Evolutionary conservation across 2,329 filamentous ascomycete species (phyloP).

Genomic region (Alternaria ventricosa): DNA sequence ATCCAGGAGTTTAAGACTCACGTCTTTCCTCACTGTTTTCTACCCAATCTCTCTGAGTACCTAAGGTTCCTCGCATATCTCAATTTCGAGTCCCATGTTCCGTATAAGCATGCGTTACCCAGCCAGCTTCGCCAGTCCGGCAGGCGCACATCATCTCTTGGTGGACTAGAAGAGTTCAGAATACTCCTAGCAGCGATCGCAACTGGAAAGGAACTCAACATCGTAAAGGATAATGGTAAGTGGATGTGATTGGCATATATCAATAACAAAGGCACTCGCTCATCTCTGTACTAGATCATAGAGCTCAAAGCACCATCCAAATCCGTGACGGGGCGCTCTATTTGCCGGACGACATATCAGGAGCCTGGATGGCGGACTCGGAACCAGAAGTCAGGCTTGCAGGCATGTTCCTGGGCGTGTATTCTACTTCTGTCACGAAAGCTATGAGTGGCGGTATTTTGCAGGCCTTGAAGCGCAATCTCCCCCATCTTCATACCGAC

Average conservation of each 20-base stretch:
- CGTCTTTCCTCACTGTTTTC: conserved; percentile 57
- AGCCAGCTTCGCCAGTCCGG: conserved; percentile 13
- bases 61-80: conserved; percentile 49
- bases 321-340: conserved; percentile 51
- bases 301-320: conserved; percentile 29
- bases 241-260: neutral
- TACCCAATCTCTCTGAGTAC: conserved; percentile 49
- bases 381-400: conserved; percentile 69
- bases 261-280: neutral
- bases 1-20: conserved; percentile 53
- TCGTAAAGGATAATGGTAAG: conserved; percentile 51
- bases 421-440: conserved; percentile 75
- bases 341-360: conserved; percentile 59
- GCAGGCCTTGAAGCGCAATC: conserved; percentile 66
- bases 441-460: conserved; percentile 72
- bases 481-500: conserved; percentile 79
- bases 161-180: conserved; percentile 36
- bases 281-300: conserved; percentile 27
- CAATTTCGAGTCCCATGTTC: conserved; percentile 40
- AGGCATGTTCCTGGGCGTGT: conserved; percentile 80
- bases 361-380: conserved; percentile 46
- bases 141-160: conserved; percentile 15
- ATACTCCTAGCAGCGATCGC: conserved; percentile 51
- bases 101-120: conserved; percentile 24
- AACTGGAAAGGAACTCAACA: conserved; percentile 55